These are phyloP conservation scores for Cephalotrichum gorgonifer DNA, from an alignment of 2,329 filamentous ascomycete genomes.

Conservation along the genomic window DNA sequence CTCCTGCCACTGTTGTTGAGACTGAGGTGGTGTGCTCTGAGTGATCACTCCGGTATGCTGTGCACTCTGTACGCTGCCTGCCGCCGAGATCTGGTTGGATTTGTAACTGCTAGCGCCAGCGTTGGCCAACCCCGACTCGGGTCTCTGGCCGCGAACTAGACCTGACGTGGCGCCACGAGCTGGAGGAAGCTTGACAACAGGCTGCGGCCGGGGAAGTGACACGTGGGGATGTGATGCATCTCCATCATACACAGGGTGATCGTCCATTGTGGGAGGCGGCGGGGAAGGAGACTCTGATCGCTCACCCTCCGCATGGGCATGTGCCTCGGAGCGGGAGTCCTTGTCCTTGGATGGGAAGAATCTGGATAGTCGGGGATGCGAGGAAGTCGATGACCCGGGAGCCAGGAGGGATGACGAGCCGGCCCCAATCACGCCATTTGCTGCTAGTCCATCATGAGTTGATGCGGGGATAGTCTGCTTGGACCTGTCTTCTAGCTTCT, in stretches of 20 bases:
- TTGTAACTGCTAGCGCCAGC: neutral
- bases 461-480: neutral
- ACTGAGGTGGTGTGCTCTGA: neutral
- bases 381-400: constrained; percentile 15
- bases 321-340: constrained; percentile 33
- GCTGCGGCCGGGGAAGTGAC: constrained; percentile 57
- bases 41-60: neutral
- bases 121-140: neutral
- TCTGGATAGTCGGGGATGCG: constrained; percentile 42
- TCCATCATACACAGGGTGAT: constrained; percentile 63
- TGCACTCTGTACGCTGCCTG: neutral
- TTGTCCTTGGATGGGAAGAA: constrained; percentile 52
- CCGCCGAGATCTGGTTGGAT: neutral
- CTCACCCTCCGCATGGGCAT: constrained; percentile 20
- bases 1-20: constrained; percentile 33
- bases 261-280: constrained; percentile 59
- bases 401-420: constrained; percentile 12
- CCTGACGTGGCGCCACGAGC: constrained; percentile 11
- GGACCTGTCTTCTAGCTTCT: neutral
- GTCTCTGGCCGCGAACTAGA: neutral
- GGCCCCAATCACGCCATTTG: neutral
- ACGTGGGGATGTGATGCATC: constrained; percentile 57
- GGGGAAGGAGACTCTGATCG: constrained; percentile 53
- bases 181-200: constrained; percentile 72
- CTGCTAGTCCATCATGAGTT: neutral